Evolutionary conservation across 441 rosid genomes (phyloP).

Genomic region (Corymbia citriodora): DNA sequence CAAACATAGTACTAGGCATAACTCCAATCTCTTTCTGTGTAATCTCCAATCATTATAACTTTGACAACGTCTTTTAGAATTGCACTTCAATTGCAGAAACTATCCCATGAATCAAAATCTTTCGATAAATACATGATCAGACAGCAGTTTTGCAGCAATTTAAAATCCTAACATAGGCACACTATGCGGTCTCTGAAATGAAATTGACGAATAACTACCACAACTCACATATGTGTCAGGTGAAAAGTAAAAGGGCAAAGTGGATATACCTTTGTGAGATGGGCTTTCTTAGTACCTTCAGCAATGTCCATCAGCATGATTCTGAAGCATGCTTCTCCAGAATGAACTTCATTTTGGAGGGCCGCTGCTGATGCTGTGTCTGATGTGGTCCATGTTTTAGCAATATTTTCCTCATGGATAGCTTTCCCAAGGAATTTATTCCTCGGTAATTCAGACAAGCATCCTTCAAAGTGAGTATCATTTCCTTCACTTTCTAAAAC

Average conservation of each 20-base stretch:
- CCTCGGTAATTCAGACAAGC: too few relatives aligned
- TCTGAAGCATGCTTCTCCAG: constrained; percentile 27
- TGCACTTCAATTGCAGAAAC: not conserved
- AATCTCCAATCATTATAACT: not conserved
- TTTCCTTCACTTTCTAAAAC: too few relatives aligned
- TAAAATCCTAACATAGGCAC: not conserved
- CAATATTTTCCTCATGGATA: too few relatives aligned
- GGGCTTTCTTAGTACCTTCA: constrained; percentile 55
- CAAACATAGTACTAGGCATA: not conserved
- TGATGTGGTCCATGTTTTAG: constrained; percentile 13
- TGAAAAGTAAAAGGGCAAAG: not conserved
- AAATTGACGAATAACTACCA: not conserved
- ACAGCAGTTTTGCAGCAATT: not conserved
- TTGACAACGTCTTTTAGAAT: not conserved
- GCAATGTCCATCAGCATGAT: constrained; percentile 81
- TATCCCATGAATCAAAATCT: too few relatives aligned
- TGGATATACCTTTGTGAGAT: constrained; percentile 49
- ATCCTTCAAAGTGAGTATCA: too few relatives aligned
- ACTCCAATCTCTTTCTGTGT: not conserved
- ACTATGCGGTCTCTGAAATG: not conserved
- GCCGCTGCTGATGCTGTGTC: constrained; percentile 15
- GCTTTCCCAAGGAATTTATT: too few relatives aligned
- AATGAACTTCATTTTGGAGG: constrained; percentile 16
- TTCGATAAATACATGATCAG: too few relatives aligned
- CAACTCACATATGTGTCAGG: not conserved